A percentile compares a stretch with the other conserved stretches of the same genome.
Conservation (phyloP, 371 early-diverging fungal genomes). For the Amoeboaphelidium protococcarum region DNA sequence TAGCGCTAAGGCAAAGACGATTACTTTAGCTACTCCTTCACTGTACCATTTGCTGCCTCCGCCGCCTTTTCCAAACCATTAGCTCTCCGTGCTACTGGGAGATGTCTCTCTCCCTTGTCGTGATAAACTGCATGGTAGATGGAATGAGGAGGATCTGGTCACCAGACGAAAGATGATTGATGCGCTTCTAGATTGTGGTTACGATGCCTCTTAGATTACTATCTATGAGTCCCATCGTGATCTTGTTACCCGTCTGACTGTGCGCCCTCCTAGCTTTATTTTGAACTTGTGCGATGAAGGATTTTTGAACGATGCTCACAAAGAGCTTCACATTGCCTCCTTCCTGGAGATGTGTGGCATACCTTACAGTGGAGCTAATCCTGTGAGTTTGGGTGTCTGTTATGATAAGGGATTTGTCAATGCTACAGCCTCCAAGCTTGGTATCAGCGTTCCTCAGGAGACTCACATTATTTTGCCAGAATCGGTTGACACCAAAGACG, state of each 20-base stretch:
- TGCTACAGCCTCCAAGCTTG: constrained; percentile 15
- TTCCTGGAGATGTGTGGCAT: constrained; percentile 17
- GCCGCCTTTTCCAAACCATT: background rate
- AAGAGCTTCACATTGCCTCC: constrained; percentile 25
- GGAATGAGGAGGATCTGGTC: constrained; percentile 21
- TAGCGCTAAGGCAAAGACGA: background rate
- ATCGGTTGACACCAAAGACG: background rate
- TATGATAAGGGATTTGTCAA: constrained; percentile 29
- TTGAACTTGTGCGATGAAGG: constrained; percentile 31
- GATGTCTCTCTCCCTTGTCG: constrained; percentile 16
- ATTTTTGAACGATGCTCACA: constrained; percentile 18
- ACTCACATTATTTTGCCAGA: constrained; percentile 2
- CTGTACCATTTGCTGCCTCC: background rate
- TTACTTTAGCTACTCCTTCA: background rate
- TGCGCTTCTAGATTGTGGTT: constrained; percentile 12
- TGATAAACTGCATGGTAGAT: constrained; percentile 22
- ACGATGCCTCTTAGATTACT: constrained; percentile 2
- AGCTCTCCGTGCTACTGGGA: constrained; percentile 15
- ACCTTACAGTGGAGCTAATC: constrained; percentile 23
- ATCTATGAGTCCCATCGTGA: constrained; percentile 2
- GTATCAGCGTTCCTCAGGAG: constrained; percentile 20
- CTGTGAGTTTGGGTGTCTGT: constrained; percentile 19
- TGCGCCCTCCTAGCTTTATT: constrained; percentile 8
- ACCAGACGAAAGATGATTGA: constrained; percentile 15
- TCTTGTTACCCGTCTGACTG: background rate